These are phyloP conservation scores for Kuraishia capsulata DNA, from an alignment of 805 yeast genomes.

Conservation along the genomic window DNA sequence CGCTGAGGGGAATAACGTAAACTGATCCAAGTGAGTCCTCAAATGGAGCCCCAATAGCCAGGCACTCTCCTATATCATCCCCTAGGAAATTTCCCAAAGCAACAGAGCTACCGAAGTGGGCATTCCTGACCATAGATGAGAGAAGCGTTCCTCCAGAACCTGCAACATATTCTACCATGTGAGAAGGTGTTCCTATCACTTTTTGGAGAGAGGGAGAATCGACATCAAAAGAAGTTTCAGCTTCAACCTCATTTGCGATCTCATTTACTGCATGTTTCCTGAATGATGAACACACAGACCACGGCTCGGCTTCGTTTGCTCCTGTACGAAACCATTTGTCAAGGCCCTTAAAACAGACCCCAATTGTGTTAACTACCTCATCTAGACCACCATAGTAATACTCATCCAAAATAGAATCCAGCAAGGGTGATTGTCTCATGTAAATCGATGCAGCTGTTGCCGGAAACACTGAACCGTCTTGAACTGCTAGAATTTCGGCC, in stretches of 20 bases:
- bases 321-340: conserved; percentile 30
- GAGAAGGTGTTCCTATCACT: conserved; percentile 4
- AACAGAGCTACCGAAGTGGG: conserved; percentile 39
- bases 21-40: conserved; percentile 35
- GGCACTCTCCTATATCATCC: conserved; percentile 20
- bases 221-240: no score
- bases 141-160: conserved; percentile 3
- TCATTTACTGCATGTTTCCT: background rate
- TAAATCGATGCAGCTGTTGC: conserved; percentile 2
- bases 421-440: conserved; percentile 30
- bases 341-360: conserved; percentile 27
- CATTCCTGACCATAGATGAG: conserved; percentile 14
- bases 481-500: conserved; percentile 28
- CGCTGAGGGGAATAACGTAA: conserved; percentile 30
- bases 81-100: conserved; percentile 31
- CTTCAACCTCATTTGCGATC: no score
- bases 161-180: no score
- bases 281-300: conserved; percentile 25
- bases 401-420: conserved; percentile 30
- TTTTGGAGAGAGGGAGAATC: conserved; percentile 1
- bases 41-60: conserved; percentile 44
- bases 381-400: conserved; percentile 46
- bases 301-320: conserved; percentile 15
- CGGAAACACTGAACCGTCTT: background rate
- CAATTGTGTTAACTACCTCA: conserved; percentile 32